Base-by-base conservation (phyloP, 352 stramenopile genomes). In the Pythium guiyangense region DNA sequence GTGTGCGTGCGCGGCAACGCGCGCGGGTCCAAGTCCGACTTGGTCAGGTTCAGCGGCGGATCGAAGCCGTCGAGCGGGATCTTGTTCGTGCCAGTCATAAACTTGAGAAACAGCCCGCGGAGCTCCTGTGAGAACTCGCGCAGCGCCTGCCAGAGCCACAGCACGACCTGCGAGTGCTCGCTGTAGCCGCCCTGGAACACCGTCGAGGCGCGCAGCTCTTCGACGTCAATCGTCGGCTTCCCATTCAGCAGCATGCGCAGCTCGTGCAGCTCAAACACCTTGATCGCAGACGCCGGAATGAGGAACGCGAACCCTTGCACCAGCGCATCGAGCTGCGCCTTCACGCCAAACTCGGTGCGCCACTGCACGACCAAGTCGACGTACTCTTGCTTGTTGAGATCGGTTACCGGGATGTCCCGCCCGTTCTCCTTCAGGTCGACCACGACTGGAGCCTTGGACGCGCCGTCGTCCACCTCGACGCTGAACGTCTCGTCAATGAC, bases 401-500 rank as follows among this genome's bases (percentile, higher is more conserved):
- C 76, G 6, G 77, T 86, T 6, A 94, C 84, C 1, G 77, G 65
- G 43, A 87, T 74, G 49, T 86, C 67, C 11, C 68, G 63, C 4
- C 84, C 84, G 37, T 88, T 80, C 45, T 86, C 78, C 31, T 81
- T 79, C 11, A 96, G 56, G 58, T 87, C 68, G 26, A 91, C 54
- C 44, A 79, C 50, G 11, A 46, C 40, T 1, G 49, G 49, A 2
- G 71, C 66, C 49, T 67, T 70, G 12, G 49, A 45, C 44, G 27
- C 17, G 0, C 49, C 51, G 20, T 54, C 50, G 17, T 76, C 64
- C 11, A 80, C 54, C 51, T 86, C 72, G 6, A 96, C 82, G n/a
- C 79, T 90, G 53, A 96, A 96, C 0, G 76, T 95, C 58, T 96
- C 88, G 37, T 90, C 84, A 29, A 96, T 86, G 0, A 94, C 65